phyloP scores from a whole-genome alignment of 148 eudicot species.

The Spergularia bocconei region DNA sequence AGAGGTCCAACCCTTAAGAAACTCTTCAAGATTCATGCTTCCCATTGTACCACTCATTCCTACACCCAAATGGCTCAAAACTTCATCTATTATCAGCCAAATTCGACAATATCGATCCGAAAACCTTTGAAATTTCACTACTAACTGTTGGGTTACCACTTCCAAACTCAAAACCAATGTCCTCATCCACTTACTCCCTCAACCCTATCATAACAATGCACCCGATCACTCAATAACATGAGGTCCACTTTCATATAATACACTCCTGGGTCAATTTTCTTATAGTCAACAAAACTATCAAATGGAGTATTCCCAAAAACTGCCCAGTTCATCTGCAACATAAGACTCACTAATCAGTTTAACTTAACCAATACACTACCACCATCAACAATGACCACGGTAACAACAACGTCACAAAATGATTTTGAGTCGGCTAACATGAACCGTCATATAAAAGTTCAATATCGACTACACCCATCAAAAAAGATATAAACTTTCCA shows the following conservation, averaged over 20 bases:
- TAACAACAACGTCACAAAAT: not conserved
- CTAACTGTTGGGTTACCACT: constrained; percentile 13
- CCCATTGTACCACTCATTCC: constrained; percentile 17
- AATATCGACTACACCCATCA: not conserved
- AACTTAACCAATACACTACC: not conserved
- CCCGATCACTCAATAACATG: constrained; percentile 14
- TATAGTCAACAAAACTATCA: not conserved
- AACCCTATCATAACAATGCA: constrained; percentile 15
- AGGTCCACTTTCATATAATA: constrained; percentile 6
- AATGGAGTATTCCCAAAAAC: constrained; percentile 11
- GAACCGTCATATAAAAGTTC: not conserved
- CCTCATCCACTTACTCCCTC: constrained; percentile 37
- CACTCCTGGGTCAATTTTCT: too few species aligned
- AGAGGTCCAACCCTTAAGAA: constrained; percentile 32
- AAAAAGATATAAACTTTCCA: not conserved
- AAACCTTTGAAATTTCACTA: not conserved
- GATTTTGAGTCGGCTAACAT: not conserved
- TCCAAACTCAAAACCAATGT: constrained; percentile 26
- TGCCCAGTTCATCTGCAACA: constrained; percentile 24
- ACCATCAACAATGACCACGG: not conserved
- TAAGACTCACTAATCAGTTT: not conserved
- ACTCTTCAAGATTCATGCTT: constrained; percentile 45
- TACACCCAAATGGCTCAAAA: constrained; percentile 16
- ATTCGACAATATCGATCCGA: constrained; percentile 10
- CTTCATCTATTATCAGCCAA: constrained; percentile 24